Percentiles rank a stretch among this genome's conserved stretches.
These are phyloP conservation scores for Phytophthora pinifolia DNA, from an alignment of 352 stramenopile species.

Conservation along the genomic window DNA sequence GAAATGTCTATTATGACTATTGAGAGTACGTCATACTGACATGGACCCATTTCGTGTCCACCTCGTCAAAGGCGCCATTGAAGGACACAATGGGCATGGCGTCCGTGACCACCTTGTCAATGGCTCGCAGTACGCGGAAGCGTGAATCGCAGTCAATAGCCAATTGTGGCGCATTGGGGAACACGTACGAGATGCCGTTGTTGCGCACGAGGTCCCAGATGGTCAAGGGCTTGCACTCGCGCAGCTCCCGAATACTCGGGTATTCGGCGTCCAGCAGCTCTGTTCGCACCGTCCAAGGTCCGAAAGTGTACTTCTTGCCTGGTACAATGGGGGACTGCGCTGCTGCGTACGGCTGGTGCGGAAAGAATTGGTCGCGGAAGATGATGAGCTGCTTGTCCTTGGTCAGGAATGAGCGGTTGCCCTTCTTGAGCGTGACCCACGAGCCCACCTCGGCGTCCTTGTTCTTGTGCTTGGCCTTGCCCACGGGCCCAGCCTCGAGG, in stretches of 20 bases:
- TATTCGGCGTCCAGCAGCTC: conserved; percentile 33
- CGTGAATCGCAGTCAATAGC: conserved; percentile 63
- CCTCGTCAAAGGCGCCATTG: conserved; percentile 39
- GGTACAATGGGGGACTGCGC: conserved; percentile 24
- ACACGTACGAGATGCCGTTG: conserved; percentile 59
- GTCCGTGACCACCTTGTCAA: conserved; percentile 78
- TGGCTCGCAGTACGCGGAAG: conserved; percentile 47
- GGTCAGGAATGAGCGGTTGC: conserved; percentile 77
- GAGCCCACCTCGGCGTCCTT: conserved; percentile 46
- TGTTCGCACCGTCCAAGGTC: conserved; percentile 53
- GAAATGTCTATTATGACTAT: conserved; percentile 13
- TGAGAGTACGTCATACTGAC: conserved; percentile 38
- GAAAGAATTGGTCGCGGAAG: conserved; percentile 81
- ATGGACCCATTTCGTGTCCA: conserved; percentile 42
- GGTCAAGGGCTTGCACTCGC: conserved; percentile 36
- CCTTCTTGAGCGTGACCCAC: conserved; percentile 87
- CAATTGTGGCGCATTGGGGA: conserved; percentile 54
- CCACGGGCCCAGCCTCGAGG: conserved; percentile 27
- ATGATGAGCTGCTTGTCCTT: conserved; percentile 65
- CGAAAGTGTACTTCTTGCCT: conserved; percentile 50
- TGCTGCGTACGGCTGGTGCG: conserved; percentile 24
- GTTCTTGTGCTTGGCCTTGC: conserved; percentile 41
- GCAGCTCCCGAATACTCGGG: conserved; percentile 27
- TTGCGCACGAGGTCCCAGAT: conserved; percentile 59
- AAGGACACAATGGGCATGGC: conserved; percentile 63